phyloP scores from a whole-genome alignment of 2,329 filamentous ascomycete genomes.

The Clathrospora elynae region DNA sequence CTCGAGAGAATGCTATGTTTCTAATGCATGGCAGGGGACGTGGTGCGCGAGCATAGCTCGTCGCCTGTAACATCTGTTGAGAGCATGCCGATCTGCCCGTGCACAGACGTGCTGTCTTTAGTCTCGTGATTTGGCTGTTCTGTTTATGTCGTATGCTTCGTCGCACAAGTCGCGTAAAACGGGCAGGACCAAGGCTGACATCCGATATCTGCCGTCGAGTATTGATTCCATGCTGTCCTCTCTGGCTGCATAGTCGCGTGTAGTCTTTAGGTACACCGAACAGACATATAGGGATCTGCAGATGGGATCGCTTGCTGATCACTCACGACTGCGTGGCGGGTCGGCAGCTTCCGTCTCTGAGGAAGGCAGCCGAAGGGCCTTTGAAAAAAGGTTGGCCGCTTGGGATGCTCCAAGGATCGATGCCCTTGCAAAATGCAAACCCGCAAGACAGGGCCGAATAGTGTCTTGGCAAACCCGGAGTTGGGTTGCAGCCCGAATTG shows the following conservation, averaged over 20 bases:
- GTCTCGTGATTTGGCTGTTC: constrained; percentile 2
- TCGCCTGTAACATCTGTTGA: constrained; percentile 21
- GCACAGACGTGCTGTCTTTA: constrained; percentile 18
- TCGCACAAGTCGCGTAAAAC: constrained; percentile 25
- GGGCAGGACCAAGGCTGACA: constrained; percentile 8
- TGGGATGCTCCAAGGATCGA: constrained; percentile 6
- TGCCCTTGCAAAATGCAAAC: constrained; percentile 3
- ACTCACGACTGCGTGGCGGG: constrained; percentile 30
- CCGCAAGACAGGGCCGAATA: constrained; percentile 13
- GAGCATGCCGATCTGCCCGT: constrained; percentile 27
- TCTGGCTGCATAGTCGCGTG: constrained; percentile 5
- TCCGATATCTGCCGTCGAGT: constrained; percentile 18
- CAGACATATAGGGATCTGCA: constrained; percentile 23
- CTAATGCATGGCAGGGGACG: constrained; percentile 17
- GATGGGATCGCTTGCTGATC: constrained; percentile 22
- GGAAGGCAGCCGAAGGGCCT: constrained; percentile 28
- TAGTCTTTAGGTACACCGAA: constrained; percentile 6
- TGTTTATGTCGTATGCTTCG: constrained; percentile 13
- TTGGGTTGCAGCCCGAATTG: constrained; percentile 11
- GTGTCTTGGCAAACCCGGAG: constrained; percentile 15
- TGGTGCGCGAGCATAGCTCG: constrained; percentile 20
- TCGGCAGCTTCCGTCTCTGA: constrained; percentile 33
- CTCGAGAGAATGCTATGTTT: constrained; percentile 20
- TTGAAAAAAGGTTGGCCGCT: constrained; percentile 4
- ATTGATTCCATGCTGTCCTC: constrained; percentile 30